Evolutionary conservation across 257 asterid species (phyloP).

Genomic region (Fraxinus pennsylvanica): DNA sequence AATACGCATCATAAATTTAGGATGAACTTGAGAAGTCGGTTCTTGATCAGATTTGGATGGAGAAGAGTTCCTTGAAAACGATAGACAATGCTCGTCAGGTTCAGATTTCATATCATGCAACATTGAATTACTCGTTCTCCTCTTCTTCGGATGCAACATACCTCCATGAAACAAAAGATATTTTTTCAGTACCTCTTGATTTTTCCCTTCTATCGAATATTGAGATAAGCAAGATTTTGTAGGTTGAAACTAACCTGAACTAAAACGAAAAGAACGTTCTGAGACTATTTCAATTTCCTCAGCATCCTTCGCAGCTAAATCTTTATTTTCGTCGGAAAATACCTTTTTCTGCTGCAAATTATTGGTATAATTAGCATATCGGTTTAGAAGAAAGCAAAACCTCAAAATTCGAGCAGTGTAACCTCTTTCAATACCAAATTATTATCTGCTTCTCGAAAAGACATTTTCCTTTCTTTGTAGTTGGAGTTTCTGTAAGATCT

Average conservation of each 20-base stretch:
- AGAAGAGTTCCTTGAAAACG: conserved; percentile 67
- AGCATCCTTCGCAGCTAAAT: conserved; percentile 35
- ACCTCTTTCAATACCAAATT: conserved; percentile 32
- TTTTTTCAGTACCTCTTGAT: conserved; percentile 8
- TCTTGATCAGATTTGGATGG: conserved; percentile 74
- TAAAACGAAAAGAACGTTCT: conserved; percentile 33
- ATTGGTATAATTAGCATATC: background rate
- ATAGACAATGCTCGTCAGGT: conserved; percentile 44
- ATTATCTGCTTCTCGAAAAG: conserved; percentile 36
- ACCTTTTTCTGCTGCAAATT: conserved; percentile 37
- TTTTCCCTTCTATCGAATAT: background rate
- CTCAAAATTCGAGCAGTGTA: no score
- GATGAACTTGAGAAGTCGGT: conserved; percentile 43
- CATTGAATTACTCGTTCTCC: conserved; percentile 52
- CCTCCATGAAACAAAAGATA: conserved; percentile 41
- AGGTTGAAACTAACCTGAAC: conserved; percentile 41
- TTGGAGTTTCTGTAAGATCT: conserved; percentile 32
- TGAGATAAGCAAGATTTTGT: background rate
- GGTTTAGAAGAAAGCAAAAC: no score
- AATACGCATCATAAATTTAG: conserved; percentile 41
- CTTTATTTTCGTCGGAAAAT: conserved; percentile 38
- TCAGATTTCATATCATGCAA: conserved; percentile 39
- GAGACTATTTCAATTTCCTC: conserved; percentile 50
- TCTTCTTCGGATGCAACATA: conserved; percentile 68
- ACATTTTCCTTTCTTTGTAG: conserved; percentile 42